phyloP scores from a whole-genome alignment of 768 basidiomycete genomes.

The Phylloporus sp. region DNA sequence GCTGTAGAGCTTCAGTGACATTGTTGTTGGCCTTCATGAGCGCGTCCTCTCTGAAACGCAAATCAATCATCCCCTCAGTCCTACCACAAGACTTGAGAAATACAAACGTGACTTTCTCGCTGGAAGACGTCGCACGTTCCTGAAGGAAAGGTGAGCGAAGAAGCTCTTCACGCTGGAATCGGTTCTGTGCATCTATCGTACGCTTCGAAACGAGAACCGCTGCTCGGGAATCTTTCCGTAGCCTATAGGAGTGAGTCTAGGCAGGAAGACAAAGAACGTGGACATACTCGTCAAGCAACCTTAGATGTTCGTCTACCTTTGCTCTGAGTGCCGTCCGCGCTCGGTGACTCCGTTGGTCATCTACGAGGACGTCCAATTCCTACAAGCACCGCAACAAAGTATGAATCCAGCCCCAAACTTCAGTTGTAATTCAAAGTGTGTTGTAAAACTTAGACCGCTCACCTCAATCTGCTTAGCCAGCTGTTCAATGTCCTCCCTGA shows the following conservation, averaged over 20 bases:
- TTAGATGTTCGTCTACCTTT: slow-evolving; percentile 48
- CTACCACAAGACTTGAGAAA: neutral
- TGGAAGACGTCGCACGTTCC: slow-evolving; percentile 41
- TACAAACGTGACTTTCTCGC: slow-evolving; percentile 63
- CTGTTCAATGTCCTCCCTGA: slow-evolving; percentile 69
- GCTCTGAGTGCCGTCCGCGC: slow-evolving; percentile 45
- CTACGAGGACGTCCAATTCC: slow-evolving; percentile 67
- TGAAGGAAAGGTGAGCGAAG: slow-evolving; percentile 47
- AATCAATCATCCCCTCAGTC: slow-evolving; percentile 3
- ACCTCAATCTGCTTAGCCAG: slow-evolving; percentile 64
- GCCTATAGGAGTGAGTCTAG: slow-evolving; percentile 32
- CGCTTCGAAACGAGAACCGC: slow-evolving; percentile 74
- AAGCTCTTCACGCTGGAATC: slow-evolving; percentile 67
- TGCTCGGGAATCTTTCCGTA: slow-evolving; percentile 59
- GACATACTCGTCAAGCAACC: slow-evolving; percentile 50
- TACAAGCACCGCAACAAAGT: slow-evolving; percentile 24
- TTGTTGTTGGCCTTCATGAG: slow-evolving; percentile 87
- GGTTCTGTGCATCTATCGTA: slow-evolving; percentile 57
- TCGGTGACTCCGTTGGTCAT: slow-evolving; percentile 63
- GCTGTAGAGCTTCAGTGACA: slow-evolving; percentile 82
- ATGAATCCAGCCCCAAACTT: neutral
- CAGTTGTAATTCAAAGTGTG: neutral
- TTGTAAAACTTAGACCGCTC: slow-evolving; percentile 30
- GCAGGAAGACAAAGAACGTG: neutral
- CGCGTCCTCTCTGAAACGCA: slow-evolving; percentile 61